These are phyloP conservation scores for Parathielavia appendiculata DNA, from an alignment of 495 filamentous ascomycete species.

Conservation along the genomic window DNA sequence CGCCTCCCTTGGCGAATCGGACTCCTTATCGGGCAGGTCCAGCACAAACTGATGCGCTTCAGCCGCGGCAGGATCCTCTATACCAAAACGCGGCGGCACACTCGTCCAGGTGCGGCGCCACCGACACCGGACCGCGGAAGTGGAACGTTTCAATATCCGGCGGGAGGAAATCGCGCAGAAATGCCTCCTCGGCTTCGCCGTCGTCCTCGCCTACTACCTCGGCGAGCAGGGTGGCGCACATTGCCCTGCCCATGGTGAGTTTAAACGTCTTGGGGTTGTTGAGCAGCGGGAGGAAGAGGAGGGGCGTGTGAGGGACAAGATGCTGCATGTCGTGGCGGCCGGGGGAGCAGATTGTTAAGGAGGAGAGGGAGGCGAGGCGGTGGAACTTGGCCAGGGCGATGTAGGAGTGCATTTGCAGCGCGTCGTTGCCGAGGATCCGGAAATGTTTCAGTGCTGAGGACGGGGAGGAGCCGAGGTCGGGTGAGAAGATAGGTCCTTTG, in stretches of 20 bases:
- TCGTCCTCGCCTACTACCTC: background rate
- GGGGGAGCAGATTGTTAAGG: background rate
- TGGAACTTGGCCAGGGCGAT: conserved; percentile 2
- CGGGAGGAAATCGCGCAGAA: background rate
- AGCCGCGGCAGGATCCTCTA: background rate
- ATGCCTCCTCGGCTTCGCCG: background rate
- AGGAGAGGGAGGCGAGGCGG: background rate
- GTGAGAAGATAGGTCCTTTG: background rate
- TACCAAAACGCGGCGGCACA: background rate
- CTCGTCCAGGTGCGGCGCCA: background rate
- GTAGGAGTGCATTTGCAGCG: conserved; percentile 1
- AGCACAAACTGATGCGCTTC: background rate
- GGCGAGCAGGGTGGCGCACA: background rate
- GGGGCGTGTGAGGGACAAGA: background rate
- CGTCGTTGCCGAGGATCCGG: conserved; percentile 7
- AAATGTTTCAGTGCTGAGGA: background rate
- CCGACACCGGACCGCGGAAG: background rate
- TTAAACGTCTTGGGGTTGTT: background rate
- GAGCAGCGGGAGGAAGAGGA: background rate
- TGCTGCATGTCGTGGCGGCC: background rate
- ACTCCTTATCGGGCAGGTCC: background rate
- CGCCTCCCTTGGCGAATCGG: background rate
- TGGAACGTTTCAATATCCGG: background rate
- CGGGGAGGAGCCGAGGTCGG: background rate
- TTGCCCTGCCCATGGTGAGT: background rate